Conservation (phyloP, 73 alveolate genomes). For the Paramecium caudatum region DNA sequence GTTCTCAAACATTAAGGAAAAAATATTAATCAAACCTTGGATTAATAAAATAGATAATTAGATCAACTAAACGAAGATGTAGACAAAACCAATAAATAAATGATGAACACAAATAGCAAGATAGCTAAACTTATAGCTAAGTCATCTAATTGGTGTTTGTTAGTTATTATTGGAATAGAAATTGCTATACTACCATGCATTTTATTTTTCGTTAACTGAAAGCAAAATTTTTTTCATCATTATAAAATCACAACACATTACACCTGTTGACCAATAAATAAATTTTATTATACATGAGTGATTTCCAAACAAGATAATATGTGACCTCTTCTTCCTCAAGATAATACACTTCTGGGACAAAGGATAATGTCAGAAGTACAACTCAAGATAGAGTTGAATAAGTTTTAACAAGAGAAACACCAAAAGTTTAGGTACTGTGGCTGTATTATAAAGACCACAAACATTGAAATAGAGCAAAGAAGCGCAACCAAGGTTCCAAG, state of each 20-base stretch:
- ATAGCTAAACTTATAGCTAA: background rate
- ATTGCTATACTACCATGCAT: too few species aligned
- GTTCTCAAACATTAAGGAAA: background rate
- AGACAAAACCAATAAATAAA: background rate
- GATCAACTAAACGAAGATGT: conserved; percentile 15
- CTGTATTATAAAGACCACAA: background rate
- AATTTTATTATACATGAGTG: conserved; percentile 39
- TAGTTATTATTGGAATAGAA: background rate
- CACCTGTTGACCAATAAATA: too few species aligned
- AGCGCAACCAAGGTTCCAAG: conserved; percentile 9
- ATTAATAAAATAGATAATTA: background rate
- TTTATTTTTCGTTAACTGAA: too few species aligned
- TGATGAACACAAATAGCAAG: background rate
- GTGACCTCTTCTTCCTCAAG: conserved; percentile 1
- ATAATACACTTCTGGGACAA: conserved; percentile 22
- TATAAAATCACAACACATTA: too few species aligned
- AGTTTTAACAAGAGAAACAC: conserved; percentile 10
- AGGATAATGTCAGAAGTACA: conserved; percentile 27
- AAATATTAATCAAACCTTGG: background rate
- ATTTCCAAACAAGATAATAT: conserved; percentile 32
- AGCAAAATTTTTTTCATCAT: too few species aligned
- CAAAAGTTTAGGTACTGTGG: background rate
- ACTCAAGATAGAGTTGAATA: conserved; percentile 33
- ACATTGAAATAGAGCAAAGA: conserved; percentile 1
- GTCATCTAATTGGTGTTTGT: background rate